phyloP scores from a whole-genome alignment of 768 basidiomycete genomes.

The Daedaleopsis sinensis region DNA sequence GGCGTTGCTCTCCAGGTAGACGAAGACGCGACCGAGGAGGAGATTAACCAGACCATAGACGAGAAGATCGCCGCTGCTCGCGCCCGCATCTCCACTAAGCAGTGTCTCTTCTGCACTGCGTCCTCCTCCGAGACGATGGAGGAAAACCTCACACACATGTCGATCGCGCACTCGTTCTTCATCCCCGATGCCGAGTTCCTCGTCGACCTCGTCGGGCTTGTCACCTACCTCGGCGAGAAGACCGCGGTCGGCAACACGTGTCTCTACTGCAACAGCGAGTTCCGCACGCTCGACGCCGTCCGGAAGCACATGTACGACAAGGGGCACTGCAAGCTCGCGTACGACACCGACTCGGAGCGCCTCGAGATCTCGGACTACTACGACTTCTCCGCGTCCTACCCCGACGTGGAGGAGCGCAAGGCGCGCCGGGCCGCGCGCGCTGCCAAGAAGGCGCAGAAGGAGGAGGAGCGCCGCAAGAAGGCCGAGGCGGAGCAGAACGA shows the following conservation, averaged over 20 bases:
- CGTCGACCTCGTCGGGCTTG: slow-evolving; percentile 78
- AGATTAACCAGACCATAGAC: slow-evolving; percentile 61
- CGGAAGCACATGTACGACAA: slow-evolving; percentile 97
- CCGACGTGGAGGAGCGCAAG: slow-evolving; percentile 41
- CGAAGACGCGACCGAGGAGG: slow-evolving; percentile 48
- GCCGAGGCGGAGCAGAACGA: slow-evolving; percentile 21
- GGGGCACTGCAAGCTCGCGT: slow-evolving; percentile 94
- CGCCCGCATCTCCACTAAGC: slow-evolving; percentile 56
- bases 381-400: slow-evolving; percentile 86
- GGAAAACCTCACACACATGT: slow-evolving; percentile 87
- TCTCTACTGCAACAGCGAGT: slow-evolving; percentile 89
- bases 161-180: slow-evolving; percentile 87
- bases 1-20: slow-evolving; percentile 33
- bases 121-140: slow-evolving; percentile 51
- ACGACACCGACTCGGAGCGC: slow-evolving; percentile 77
- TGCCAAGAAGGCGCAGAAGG: slow-evolving; percentile 16
- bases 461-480: background rate
- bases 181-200: slow-evolving; percentile 93
- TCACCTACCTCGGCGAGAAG: slow-evolving; percentile 89
- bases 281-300: slow-evolving; percentile 83
- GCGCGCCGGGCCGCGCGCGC: slow-evolving; percentile 12
- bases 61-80: slow-evolving; percentile 75
- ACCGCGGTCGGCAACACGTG: slow-evolving; percentile 93
- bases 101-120: slow-evolving; percentile 86
- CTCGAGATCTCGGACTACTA: slow-evolving; percentile 93